Evolutionary conservation across 257 asterid genomes (phyloP).

Genomic region (Solanum arcanum): DNA sequence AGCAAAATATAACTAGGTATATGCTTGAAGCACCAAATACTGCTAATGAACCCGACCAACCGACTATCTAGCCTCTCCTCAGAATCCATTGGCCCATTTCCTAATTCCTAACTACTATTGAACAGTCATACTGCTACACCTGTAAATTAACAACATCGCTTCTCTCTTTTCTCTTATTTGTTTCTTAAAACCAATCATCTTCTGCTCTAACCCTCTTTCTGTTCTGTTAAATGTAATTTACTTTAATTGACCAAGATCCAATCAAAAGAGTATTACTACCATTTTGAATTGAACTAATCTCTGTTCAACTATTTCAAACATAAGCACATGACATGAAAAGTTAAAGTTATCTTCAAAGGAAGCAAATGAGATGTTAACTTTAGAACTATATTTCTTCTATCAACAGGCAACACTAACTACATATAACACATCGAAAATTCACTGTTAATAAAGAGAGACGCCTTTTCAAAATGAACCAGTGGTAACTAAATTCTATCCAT

Average conservation of each 20-base stretch:
- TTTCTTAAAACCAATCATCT: background rate
- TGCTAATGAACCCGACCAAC: background rate
- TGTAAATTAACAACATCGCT: background rate
- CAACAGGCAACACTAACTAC: background rate
- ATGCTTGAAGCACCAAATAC: background rate
- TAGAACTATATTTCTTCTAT: background rate
- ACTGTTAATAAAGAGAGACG: background rate
- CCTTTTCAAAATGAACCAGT: background rate
- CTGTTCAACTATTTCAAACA: background rate
- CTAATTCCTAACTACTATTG: background rate
- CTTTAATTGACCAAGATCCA: background rate
- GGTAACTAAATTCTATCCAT: background rate
- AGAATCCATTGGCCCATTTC: background rate
- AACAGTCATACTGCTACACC: background rate
- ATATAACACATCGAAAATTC: background rate
- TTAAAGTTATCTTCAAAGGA: background rate
- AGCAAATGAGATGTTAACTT: background rate
- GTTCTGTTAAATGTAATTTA: background rate
- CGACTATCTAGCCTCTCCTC: background rate
- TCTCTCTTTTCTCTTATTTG: background rate
- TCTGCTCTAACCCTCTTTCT: background rate
- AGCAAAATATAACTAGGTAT: background rate
- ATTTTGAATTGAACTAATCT: background rate
- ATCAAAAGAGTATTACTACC: background rate
- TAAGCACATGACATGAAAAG: background rate